A percentile compares a stretch with the other conserved stretches of the same genome.
Conservation (phyloP, 495 filamentous ascomycete species). For the Neurospora sp. region DNA sequence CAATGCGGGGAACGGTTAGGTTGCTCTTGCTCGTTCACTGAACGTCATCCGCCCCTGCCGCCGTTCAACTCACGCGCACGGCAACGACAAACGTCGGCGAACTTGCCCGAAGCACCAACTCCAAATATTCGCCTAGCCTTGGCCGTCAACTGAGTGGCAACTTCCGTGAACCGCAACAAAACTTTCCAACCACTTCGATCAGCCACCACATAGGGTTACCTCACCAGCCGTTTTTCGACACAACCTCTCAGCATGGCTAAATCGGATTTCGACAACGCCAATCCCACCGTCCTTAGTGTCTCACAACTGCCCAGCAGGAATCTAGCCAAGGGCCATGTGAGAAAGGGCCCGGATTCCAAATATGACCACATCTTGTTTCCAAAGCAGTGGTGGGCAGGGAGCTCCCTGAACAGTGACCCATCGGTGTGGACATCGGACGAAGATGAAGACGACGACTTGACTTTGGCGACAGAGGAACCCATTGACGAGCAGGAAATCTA, state of each 20-base stretch:
- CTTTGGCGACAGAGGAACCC: constrained; percentile 58
- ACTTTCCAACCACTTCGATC: neutral
- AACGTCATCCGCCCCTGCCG: neutral
- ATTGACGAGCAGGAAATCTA: constrained; percentile 97
- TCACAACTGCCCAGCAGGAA: constrained; percentile 78
- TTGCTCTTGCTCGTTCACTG: neutral
- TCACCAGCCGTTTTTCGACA: neutral
- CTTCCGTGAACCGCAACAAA: neutral
- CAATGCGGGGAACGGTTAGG: neutral
- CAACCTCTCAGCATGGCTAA: constrained; percentile 12
- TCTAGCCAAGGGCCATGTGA: constrained; percentile 23
- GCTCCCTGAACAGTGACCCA: neutral
- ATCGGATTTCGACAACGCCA: constrained; percentile 63
- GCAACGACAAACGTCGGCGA: neutral
- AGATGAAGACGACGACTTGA: constrained; percentile 42
- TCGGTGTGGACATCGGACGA: constrained; percentile 25
- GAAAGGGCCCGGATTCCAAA: constrained; percentile 21
- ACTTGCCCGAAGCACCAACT: neutral
- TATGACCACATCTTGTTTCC: constrained; percentile 27
- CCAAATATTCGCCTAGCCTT: neutral
- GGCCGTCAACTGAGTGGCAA: neutral
- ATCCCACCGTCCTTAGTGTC: constrained; percentile 83
- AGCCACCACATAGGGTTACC: neutral
- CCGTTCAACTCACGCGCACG: neutral
- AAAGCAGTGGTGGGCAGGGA: constrained; percentile 20